Evolutionary conservation across 2,329 filamentous ascomycete genomes (phyloP).

Genomic region (Boeremia exigua): DNA sequence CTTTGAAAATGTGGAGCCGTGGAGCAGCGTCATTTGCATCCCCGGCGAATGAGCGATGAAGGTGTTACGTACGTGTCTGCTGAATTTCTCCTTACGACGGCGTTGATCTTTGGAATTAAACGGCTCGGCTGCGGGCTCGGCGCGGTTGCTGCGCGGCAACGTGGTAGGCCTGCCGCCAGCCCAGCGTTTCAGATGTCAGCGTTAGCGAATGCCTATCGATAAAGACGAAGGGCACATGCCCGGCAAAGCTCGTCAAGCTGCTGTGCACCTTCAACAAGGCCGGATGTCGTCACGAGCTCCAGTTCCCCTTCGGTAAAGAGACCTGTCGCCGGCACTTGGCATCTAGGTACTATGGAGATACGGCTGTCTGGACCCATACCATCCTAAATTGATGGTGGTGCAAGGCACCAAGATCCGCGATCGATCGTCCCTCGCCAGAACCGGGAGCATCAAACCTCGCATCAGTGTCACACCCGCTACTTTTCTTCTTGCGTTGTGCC

Average conservation of each 20-base stretch:
- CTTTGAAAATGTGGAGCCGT: constrained; percentile 13
- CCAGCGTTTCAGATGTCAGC: constrained; percentile 15
- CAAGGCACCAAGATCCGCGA: constrained; percentile 3
- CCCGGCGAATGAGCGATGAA: constrained; percentile 8
- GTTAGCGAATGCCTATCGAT: constrained; percentile 16
- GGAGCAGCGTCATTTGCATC: constrained; percentile 10
- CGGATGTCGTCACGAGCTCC: constrained; percentile 6
- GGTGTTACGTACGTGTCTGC: constrained; percentile 18
- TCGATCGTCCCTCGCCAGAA: constrained; percentile 11
- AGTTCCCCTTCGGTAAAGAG: neutral
- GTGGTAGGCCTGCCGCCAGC: constrained; percentile 15
- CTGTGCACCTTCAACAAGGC: constrained; percentile 15
- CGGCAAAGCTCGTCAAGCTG: constrained; percentile 14
- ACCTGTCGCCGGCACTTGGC: neutral
- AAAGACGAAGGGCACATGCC: constrained; percentile 12
- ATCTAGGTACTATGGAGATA: neutral
- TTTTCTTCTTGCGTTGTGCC: constrained; percentile 1
- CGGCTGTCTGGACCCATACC: neutral
- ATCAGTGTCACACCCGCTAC: constrained; percentile 1
- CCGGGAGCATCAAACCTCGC: constrained; percentile 13
- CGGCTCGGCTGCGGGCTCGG: constrained; percentile 17
- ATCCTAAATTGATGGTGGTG: neutral
- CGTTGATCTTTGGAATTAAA: constrained; percentile 9
- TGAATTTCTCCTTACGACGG: constrained; percentile 10
- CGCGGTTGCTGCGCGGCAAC: constrained; percentile 19